phyloP scores from a whole-genome alignment of 148 eudicot genomes.

The Salicornia ramosissima region DNA sequence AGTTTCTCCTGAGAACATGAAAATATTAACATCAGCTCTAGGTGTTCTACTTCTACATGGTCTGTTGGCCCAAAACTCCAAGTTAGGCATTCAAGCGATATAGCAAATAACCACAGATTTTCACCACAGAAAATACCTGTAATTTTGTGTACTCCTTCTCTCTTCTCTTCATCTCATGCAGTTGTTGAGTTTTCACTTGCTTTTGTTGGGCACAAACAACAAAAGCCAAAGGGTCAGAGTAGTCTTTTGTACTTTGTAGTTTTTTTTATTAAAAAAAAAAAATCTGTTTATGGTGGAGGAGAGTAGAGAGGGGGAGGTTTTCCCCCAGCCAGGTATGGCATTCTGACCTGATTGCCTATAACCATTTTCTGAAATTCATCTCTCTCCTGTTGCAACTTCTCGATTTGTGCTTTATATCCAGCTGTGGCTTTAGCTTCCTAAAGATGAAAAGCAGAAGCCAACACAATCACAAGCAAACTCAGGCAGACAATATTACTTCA shows the following conservation, averaged over 20 bases:
- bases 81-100: background rate
- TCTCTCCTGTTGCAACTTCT: slow-evolving; percentile 92
- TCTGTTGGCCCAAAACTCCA: background rate
- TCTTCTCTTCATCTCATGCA: slow-evolving; percentile 98
- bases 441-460: slow-evolving; percentile 10
- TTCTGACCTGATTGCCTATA: slow-evolving; percentile 85
- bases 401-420: slow-evolving; percentile 83
- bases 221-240: slow-evolving; percentile 6
- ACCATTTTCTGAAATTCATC: slow-evolving; percentile 99
- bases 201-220: slow-evolving; percentile 27
- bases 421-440: slow-evolving; percentile 98
- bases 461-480: slow-evolving; percentile 10
- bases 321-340: background rate
- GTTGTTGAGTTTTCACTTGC: slow-evolving; percentile 96
- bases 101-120: background rate
- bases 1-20: slow-evolving; percentile 59
- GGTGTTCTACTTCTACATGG: background rate
- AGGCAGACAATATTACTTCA: slow-evolving; percentile 1
- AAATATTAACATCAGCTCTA: background rate
- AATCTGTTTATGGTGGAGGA: background rate
- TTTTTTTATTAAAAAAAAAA: no score
- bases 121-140: slow-evolving; percentile 51
- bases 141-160: slow-evolving; percentile 92
- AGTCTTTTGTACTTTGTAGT: background rate
- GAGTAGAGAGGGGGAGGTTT: background rate